phyloP scores from a whole-genome alignment of 2,329 filamentous ascomycete species.

The Teratosphaeria nubilosa region DNA sequence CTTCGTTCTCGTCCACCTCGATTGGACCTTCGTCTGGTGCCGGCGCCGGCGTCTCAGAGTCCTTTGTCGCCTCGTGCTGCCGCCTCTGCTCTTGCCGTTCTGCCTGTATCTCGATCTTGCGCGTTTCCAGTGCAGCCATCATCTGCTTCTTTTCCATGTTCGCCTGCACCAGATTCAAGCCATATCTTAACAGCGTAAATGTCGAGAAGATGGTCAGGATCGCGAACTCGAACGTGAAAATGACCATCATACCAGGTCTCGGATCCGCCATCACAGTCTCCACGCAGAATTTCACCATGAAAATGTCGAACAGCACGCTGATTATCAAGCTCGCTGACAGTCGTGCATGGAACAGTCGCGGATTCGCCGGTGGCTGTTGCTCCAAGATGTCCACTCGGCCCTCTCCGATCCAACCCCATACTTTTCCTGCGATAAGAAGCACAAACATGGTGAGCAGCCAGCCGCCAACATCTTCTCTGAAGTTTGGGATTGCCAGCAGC shows the following conservation, averaged over 20 bases:
- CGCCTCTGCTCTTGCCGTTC: conserved; percentile 40
- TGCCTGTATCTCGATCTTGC: conserved; percentile 54
- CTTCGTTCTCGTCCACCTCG: conserved; percentile 83
- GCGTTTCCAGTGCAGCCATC: conserved; percentile 54
- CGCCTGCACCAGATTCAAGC: conserved; percentile 67
- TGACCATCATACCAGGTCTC: conserved; percentile 98
- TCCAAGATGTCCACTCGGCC: conserved; percentile 88
- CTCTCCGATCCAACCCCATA: conserved; percentile 98
- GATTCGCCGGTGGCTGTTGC: conserved; percentile 86
- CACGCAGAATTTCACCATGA: conserved; percentile 71
- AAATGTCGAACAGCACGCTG: conserved; percentile 69
- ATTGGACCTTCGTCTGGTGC: conserved; percentile 44
- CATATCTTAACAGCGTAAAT: conserved; percentile 70
- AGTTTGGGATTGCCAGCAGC: conserved; percentile 94
- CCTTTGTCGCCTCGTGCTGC: conserved; percentile 21
- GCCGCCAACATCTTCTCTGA: conserved; percentile 85
- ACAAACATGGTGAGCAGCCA: conserved; percentile 98
- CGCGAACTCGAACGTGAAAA: conserved; percentile 98
- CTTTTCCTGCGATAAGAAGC: conserved; percentile 79
- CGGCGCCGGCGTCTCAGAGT: conserved; percentile 25
- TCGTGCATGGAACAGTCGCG: conserved; percentile 74
- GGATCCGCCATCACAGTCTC: conserved; percentile 76
- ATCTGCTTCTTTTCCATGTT: conserved; percentile 67
- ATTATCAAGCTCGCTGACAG: conserved; percentile 68
- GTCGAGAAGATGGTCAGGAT: conserved; percentile 70